Base-by-base conservation (phyloP, 2,329 filamentous ascomycete genomes). In the Scolecobasidium constrictum region DNA sequence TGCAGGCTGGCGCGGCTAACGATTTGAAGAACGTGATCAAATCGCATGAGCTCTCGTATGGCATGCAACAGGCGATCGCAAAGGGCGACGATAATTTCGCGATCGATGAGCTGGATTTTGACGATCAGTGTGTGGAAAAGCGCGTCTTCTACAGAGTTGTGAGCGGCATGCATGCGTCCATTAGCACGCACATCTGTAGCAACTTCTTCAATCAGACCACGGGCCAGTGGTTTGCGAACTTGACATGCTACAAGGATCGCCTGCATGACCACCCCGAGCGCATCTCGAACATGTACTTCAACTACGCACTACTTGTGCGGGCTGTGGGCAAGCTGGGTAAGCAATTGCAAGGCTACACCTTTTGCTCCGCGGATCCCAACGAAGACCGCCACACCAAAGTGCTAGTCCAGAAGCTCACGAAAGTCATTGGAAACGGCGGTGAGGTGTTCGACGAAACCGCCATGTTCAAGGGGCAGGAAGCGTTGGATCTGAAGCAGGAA, bases 201-300 rank as follows among this genome's bases (percentile, higher is more conserved):
- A 84, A 96, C 55, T 94, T 92, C 55, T 69, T 96, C 49, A 95
- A 98, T 63, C 87, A 95, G 65, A 87, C 83, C 2, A 95, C 90
- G 0, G 92, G 92, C 46, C 67, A 86, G 62, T 98, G 92, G 92
- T 78, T 81, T 39, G 88, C 87, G 18, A 98, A 98, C 55, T 62
- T 94, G 42, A 70, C 79, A 49, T 98, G 92, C 70, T 98, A 94
- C 71, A 78, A 84, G 57, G 68, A 79, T 23, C 79, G 92, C n/a
- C 74, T 98, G 13, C 85, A 94, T 61, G 70, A 73, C 17, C 78
- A 84, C 58, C 86, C 90, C 0, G 92, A 98, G 52, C 83, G 90
- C 47, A 84, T 98, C 56, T 92, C 88, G 52, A 98, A 98, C 62
- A 73, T 98, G 39, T 98, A 98, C 69, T 98, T 98, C 70, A 96